Evolutionary conservation across 179 eudicot species (phyloP).

Genomic region (Silene coronaria): DNA sequence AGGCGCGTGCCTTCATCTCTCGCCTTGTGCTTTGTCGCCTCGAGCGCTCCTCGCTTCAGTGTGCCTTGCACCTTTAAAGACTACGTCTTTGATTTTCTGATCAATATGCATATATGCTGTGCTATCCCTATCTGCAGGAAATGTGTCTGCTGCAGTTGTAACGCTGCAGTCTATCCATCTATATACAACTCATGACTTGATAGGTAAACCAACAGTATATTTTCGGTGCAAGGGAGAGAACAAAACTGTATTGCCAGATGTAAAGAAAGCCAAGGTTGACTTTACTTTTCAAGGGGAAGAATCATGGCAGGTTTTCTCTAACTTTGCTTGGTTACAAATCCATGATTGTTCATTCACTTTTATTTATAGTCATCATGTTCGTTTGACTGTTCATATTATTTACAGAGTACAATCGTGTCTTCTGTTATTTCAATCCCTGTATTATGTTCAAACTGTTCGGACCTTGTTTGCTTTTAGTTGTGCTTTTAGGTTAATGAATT

Average conservation of each 20-base stretch:
- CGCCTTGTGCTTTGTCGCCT: no score
- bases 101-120: neutral
- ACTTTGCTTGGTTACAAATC: neutral
- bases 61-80: no score
- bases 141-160: slow-evolving; percentile 46
- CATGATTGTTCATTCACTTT: neutral
- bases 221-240: slow-evolving; percentile 70
- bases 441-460: no score
- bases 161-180: slow-evolving; percentile 67
- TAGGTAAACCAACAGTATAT: slow-evolving; percentile 50
- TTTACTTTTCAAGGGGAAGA: slow-evolving; percentile 73
- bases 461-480: no score
- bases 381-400: neutral
- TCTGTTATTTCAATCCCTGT: no score
- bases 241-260: slow-evolving; percentile 63
- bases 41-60: no score
- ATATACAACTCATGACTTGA: slow-evolving; percentile 63
- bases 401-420: no score
- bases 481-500: no score
- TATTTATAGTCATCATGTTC: neutral
- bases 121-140: slow-evolving; percentile 30
- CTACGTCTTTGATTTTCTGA: neutral
- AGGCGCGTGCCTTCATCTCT: no score
- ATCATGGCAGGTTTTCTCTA: slow-evolving; percentile 77
- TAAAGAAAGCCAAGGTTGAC: slow-evolving; percentile 38